Evolutionary conservation across 768 basidiomycete species (phyloP).

Genomic region (Crassisporium funariophilum): DNA sequence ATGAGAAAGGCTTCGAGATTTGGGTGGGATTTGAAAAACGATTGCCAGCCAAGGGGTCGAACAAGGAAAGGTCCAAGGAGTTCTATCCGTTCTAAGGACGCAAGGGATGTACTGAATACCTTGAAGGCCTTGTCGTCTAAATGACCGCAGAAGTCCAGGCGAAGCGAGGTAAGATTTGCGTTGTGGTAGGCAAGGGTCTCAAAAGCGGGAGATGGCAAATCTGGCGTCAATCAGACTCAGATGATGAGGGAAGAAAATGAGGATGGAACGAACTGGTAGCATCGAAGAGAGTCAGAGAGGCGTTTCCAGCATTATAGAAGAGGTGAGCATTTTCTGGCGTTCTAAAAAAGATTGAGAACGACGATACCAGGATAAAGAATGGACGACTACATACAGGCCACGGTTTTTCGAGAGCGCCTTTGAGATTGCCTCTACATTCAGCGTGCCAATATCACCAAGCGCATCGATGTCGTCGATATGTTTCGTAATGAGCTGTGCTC

Average conservation of each 20-base stretch:
- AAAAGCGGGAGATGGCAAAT: slow-evolving; percentile 68
- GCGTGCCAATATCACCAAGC: slow-evolving; percentile 81
- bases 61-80: slow-evolving; percentile 91
- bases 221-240: slow-evolving; percentile 36
- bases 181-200: slow-evolving; percentile 77
- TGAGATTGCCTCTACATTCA: slow-evolving; percentile 85
- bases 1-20: slow-evolving; percentile 74
- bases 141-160: slow-evolving; percentile 86
- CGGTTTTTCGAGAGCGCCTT: slow-evolving; percentile 82
- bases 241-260: not conserved
- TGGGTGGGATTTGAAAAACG: slow-evolving; percentile 69
- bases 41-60: slow-evolving; percentile 68
- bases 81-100: slow-evolving; percentile 67
- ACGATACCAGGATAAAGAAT: slow-evolving; percentile 7
- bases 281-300: slow-evolving; percentile 77
- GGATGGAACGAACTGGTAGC: slow-evolving; percentile 71
- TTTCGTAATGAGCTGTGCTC: slow-evolving; percentile 69
- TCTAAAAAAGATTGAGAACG: slow-evolving; percentile 36
- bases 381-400: slow-evolving; percentile 62
- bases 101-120: slow-evolving; percentile 64
- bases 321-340: slow-evolving; percentile 78
- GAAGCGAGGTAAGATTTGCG: slow-evolving; percentile 76
- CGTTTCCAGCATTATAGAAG: slow-evolving; percentile 79
- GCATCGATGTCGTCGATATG: slow-evolving; percentile 90
- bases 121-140: slow-evolving; percentile 64